Evolutionary conservation across 352 stramenopile genomes (phyloP).

Genomic region (Phytophthora kernoviae): DNA sequence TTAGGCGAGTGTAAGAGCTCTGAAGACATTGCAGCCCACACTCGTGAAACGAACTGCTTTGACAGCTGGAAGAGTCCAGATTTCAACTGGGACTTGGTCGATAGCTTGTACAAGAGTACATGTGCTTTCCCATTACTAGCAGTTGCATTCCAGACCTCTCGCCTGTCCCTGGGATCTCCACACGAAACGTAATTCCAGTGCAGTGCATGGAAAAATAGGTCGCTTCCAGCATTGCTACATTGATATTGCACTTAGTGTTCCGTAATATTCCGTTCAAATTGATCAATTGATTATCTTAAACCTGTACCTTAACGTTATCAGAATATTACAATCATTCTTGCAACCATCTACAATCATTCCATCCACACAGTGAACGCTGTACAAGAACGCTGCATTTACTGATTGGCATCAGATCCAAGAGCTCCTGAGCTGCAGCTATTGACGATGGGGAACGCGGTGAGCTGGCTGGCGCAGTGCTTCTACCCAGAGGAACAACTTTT

Average conservation of each 20-base stretch:
- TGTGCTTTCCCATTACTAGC: neutral
- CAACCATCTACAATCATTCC: neutral
- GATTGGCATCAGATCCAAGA: neutral
- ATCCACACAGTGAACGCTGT: too few species aligned
- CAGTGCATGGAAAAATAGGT: too few species aligned
- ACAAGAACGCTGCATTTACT: neutral
- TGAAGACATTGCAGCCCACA: neutral
- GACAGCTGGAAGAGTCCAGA: constrained; percentile 2
- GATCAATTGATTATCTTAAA: neutral
- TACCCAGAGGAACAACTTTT: constrained; percentile 62
- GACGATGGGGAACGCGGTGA: constrained; percentile 58
- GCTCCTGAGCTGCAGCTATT: too few species aligned
- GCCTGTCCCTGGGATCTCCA: too few species aligned
- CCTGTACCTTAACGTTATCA: too few species aligned
- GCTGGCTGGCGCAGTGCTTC: constrained; percentile 59
- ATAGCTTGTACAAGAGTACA: neutral
- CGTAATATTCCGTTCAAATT: too few species aligned
- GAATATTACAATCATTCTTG: constrained; percentile 31
- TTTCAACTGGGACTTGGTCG: neutral
- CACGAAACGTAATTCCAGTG: neutral
- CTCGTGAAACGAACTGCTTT: neutral
- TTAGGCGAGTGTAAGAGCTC: constrained; percentile 16
- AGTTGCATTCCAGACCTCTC: too few species aligned
- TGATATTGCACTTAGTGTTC: too few species aligned
- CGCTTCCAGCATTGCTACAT: too few species aligned